Conservation (phyloP, 441 rosid genomes). For the Corymbia citriodora region DNA sequence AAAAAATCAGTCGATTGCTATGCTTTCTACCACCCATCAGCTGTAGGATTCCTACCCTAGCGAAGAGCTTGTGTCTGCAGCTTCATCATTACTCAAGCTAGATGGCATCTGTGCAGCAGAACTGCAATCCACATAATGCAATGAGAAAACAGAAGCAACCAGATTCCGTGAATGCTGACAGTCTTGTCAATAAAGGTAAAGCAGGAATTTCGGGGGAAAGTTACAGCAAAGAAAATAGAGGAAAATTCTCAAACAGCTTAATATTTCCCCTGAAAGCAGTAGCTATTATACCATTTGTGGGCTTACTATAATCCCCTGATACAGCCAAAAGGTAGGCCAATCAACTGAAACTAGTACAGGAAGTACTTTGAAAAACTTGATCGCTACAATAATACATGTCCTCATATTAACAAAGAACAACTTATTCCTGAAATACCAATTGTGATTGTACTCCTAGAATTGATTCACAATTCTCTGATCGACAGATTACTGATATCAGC, state of each 20-base stretch:
- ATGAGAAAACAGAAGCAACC: conserved; percentile 1
- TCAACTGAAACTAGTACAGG: not conserved
- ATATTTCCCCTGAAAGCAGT: not conserved
- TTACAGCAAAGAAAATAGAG: not conserved
- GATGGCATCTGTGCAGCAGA: conserved; percentile 40
- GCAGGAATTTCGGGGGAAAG: not conserved
- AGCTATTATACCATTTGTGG: not conserved
- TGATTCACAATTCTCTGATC: not conserved
- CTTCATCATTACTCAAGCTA: conserved; percentile 68
- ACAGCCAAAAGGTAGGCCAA: not conserved
- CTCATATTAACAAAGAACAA: not conserved
- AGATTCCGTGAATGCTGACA: not conserved
- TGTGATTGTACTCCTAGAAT: not conserved
- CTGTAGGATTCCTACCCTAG: conserved; percentile 19
- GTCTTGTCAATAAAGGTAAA: not conserved
- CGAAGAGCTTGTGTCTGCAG: conserved; percentile 55
- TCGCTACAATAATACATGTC: not conserved
- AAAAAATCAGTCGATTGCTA: not conserved
- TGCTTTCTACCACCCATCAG: not conserved
- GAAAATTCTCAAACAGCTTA: not conserved
- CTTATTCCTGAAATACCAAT: not conserved
- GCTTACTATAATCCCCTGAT: not conserved
- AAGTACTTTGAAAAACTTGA: not conserved
- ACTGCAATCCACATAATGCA: conserved; percentile 21
- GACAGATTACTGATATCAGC: not conserved